Evolutionary conservation across 2,329 filamentous ascomycete species (phyloP).

Genomic region (Cercospora brassicicola): DNA sequence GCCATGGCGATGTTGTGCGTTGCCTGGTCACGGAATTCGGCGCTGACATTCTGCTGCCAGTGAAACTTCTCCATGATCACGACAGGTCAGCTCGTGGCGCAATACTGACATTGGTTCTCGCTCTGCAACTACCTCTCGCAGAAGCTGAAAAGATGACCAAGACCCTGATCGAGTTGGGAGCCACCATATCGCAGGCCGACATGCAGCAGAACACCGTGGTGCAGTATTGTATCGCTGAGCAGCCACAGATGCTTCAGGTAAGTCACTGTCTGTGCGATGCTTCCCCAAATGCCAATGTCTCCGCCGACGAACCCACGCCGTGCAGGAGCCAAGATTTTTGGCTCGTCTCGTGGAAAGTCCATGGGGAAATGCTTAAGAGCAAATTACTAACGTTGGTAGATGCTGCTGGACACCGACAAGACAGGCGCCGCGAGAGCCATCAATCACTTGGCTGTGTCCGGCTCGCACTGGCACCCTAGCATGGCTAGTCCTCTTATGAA

Average conservation of each 20-base stretch:
- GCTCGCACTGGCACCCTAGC: slow-evolving; percentile 37
- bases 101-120: slow-evolving; percentile 69
- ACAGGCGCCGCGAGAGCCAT: slow-evolving; percentile 63
- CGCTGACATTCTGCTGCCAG: slow-evolving; percentile 71
- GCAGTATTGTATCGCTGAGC: slow-evolving; percentile 60
- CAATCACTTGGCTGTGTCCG: slow-evolving; percentile 60
- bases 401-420: slow-evolving; percentile 56
- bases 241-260: slow-evolving; percentile 47
- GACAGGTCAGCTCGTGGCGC: slow-evolving; percentile 56
- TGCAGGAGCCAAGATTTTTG: background rate
- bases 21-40: slow-evolving; percentile 69
- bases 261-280: background rate
- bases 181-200: slow-evolving; percentile 72
- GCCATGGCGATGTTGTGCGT: slow-evolving; percentile 68
- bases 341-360: background rate
- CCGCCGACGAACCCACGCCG: background rate
- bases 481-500: slow-evolving; percentile 57
- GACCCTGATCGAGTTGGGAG: slow-evolving; percentile 67
- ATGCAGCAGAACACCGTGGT: slow-evolving; percentile 63
- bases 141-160: slow-evolving; percentile 65
- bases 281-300: background rate
- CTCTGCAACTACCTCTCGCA: slow-evolving; percentile 62
- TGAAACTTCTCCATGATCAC: slow-evolving; percentile 61
- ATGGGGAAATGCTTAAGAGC: background rate
- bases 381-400: slow-evolving; percentile 29